Conservation (phyloP, 768 basidiomycete genomes). For the Pulveroboletus sp. region DNA sequence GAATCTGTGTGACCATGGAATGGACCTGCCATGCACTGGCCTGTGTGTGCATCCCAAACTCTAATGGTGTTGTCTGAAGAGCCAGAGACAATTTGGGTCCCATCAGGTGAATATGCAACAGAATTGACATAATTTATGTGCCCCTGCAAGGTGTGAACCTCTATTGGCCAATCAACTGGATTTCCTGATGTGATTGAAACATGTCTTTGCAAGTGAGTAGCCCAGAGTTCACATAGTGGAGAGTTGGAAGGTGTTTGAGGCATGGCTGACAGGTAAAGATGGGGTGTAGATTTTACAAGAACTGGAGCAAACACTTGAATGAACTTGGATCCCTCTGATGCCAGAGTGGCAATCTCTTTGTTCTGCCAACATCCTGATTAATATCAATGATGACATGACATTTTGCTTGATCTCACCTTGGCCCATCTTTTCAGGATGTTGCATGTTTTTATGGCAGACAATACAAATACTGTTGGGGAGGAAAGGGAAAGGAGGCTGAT, state of each 20-base stretch:
- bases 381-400: no score
- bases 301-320: neutral
- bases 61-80: no score
- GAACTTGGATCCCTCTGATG: slow-evolving; percentile 4
- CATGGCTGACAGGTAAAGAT: slow-evolving; percentile 1
- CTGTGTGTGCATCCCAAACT: no score
- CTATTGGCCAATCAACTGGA: neutral
- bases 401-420: neutral
- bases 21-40: no score
- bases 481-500: no score
- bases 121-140: no score
- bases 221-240: neutral
- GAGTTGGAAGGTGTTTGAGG: slow-evolving; percentile 1
- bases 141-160: neutral
- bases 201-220: neutral
- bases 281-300: neutral
- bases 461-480: neutral
- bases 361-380: neutral
- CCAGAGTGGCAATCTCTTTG: neutral
- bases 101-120: no score
- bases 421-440: neutral
- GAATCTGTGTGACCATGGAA: no score
- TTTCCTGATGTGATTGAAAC: neutral
- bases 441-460: slow-evolving; percentile 1
- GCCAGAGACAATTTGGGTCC: no score